These are phyloP conservation scores for Aspergillus vadensis DNA, from an alignment of 2,329 filamentous ascomycete genomes.

Conservation along the genomic window DNA sequence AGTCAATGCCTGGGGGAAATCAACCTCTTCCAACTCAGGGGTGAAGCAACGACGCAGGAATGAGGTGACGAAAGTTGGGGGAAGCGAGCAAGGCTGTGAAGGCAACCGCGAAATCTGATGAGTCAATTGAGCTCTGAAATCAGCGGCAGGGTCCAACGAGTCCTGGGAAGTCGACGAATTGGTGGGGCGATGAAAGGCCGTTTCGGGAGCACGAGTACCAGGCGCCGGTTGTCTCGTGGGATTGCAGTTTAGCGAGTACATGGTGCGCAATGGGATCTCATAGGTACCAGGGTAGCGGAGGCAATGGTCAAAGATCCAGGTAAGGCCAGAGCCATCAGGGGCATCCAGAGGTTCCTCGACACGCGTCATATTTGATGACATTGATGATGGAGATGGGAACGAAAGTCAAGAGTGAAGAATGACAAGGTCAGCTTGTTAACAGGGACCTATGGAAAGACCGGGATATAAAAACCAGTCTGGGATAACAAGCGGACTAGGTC, in stretches of 20 bases:
- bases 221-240: conserved; percentile 45
- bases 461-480: conserved; percentile 15
- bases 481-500: conserved; percentile 6
- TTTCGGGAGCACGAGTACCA: conserved; percentile 32
- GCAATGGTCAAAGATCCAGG: conserved; percentile 62
- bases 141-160: conserved; percentile 40
- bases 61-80: conserved; percentile 62
- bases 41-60: conserved; percentile 64
- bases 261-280: conserved; percentile 67
- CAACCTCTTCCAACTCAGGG: conserved; percentile 57
- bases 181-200: conserved; percentile 39
- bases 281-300: conserved; percentile 64
- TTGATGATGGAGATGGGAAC: conserved; percentile 5
- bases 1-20: conserved; percentile 67
- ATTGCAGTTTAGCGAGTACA: conserved; percentile 67
- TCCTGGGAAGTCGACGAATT: conserved; percentile 30
- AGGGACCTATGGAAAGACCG: conserved; percentile 5
- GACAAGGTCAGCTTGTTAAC: neutral
- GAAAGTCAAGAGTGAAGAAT: conserved; percentile 2
- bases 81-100: conserved; percentile 62
- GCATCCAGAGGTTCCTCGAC: conserved; percentile 22
- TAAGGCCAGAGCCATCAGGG: conserved; percentile 46
- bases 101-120: conserved; percentile 60
- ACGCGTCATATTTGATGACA: conserved; percentile 19
- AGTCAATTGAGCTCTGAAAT: conserved; percentile 46